phyloP scores from a whole-genome alignment of 2,329 filamentous ascomycete species.

The Talaromyces islandicus region DNA sequence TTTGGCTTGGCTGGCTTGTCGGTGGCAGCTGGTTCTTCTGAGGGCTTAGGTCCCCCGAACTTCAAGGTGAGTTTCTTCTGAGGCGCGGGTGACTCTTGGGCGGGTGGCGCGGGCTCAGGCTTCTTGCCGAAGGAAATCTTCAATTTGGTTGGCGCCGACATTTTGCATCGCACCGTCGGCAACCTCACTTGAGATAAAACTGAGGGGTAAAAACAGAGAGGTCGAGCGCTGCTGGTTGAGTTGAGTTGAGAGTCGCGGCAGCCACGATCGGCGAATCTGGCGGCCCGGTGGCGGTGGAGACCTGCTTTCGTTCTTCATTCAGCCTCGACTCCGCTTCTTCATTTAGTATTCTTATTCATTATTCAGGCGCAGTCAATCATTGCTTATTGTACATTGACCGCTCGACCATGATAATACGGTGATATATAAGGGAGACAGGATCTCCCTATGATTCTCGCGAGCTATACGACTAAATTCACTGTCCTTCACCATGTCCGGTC shows the following conservation, averaged over 20 bases:
- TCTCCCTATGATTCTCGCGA: neutral
- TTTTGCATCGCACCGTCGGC: constrained; percentile 14
- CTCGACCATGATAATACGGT: constrained; percentile 8
- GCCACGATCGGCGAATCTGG: constrained; percentile 7
- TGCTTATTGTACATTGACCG: neutral
- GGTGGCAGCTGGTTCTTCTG: constrained; percentile 24
- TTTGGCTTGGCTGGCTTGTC: constrained; percentile 19
- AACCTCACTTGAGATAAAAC: neutral
- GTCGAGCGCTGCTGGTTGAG: neutral
- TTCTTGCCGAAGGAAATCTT: constrained; percentile 39
- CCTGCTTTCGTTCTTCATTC: neutral
- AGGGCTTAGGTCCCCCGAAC: constrained; percentile 20
- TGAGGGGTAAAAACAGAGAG: neutral
- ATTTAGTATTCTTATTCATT: neutral
- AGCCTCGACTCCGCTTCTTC: neutral
- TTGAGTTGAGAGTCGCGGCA: neutral
- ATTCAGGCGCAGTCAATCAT: neutral
- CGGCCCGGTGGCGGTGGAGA: constrained; percentile 6
- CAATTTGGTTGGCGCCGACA: constrained; percentile 33
- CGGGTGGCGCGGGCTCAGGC: constrained; percentile 15
- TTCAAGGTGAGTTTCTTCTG: constrained; percentile 38
- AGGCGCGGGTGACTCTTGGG: constrained; percentile 19
- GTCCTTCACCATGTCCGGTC: constrained; percentile 36
- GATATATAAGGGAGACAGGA: constrained; percentile 4
- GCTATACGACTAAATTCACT: neutral